Percentiles rank a stretch among this genome's conserved stretches.
These are phyloP conservation scores for Alternaria ethzedia DNA, from an alignment of 2,329 filamentous ascomycete species.

Conservation along the genomic window DNA sequence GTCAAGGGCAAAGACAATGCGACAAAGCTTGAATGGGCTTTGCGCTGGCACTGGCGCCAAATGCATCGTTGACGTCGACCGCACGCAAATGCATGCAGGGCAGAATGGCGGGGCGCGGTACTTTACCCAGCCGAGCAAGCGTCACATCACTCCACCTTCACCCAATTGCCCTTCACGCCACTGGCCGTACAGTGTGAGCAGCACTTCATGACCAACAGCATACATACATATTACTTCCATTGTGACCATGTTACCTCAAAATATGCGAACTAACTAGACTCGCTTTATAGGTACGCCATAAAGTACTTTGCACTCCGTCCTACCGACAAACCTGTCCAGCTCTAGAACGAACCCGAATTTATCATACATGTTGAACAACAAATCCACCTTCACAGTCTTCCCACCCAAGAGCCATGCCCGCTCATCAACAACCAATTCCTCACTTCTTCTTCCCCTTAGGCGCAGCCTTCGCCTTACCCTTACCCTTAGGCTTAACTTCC, in stretches of 20 bases:
- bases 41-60: background rate
- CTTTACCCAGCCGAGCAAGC: background rate
- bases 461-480: conserved; percentile 55
- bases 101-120: background rate
- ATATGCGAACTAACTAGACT: background rate
- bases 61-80: conserved; percentile 1
- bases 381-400: background rate
- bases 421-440: too few species aligned
- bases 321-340: background rate
- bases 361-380: background rate
- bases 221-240: background rate
- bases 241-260: background rate
- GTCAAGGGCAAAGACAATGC: background rate
- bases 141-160: background rate
- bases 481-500: conserved; percentile 59
- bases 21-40: background rate
- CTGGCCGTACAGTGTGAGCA: too few species aligned
- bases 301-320: background rate
- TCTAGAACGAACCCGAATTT: too few species aligned
- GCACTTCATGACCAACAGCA: background rate
- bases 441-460: conserved; percentile 11
- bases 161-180: background rate
- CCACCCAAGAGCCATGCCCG: too few species aligned
- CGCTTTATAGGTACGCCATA: background rate
- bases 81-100: background rate